Evolutionary conservation across 2,329 filamentous ascomycete genomes (phyloP).

Genomic region (Rugonectria rugulosa): DNA sequence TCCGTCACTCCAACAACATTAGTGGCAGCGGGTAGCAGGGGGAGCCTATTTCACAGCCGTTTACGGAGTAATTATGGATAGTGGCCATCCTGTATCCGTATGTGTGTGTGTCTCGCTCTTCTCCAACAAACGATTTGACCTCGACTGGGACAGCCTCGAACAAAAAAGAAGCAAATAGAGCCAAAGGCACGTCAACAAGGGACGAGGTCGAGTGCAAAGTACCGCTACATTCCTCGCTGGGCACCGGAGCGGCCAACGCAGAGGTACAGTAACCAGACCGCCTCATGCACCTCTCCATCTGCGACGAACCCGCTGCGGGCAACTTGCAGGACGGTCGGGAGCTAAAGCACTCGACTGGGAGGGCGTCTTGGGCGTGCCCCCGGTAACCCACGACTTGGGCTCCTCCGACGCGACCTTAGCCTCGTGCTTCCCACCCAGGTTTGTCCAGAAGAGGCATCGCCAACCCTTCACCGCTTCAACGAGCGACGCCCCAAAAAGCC

Average conservation of each 20-base stretch:
- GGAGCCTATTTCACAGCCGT: constrained; percentile 5
- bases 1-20: constrained; percentile 18
- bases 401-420: constrained; percentile 30
- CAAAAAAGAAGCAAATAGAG: neutral
- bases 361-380: constrained; percentile 6
- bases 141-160: neutral
- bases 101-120: too few relatives aligned
- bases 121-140: constrained; percentile 6
- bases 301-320: constrained; percentile 19
- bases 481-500: constrained; percentile 33
- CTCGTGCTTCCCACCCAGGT: constrained; percentile 33
- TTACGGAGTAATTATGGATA: too few relatives aligned
- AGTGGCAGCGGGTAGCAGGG: constrained; percentile 16
- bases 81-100: too few relatives aligned
- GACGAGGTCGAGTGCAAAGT: constrained; percentile 8
- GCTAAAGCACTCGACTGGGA: constrained; percentile 15
- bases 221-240: constrained; percentile 45
- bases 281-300: constrained; percentile 7
- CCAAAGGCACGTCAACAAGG: neutral
- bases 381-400: constrained; percentile 23
- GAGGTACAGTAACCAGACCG: constrained; percentile 30
- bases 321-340: constrained; percentile 24
- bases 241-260: constrained; percentile 46
- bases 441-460: constrained; percentile 38
- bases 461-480: constrained; percentile 39